These are phyloP conservation scores for Podospora didyma DNA, from an alignment of 495 filamentous ascomycete genomes.

Conservation along the genomic window DNA sequence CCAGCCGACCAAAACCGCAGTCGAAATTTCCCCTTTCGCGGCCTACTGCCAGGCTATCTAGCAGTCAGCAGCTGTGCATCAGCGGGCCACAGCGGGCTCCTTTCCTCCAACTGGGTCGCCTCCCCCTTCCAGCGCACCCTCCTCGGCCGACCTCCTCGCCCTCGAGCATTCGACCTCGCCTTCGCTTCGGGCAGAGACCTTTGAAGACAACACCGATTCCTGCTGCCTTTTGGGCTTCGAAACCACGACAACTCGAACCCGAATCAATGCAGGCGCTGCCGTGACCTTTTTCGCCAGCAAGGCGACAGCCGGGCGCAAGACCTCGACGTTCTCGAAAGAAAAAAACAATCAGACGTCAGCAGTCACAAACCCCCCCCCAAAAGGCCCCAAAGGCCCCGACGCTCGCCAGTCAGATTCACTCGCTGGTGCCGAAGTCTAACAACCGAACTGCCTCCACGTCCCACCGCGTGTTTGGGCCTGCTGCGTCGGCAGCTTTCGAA, in stretches of 20 bases:
- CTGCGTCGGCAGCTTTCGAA: slow-evolving; percentile 3
- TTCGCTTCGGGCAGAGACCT: too few species aligned
- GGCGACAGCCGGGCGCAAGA: too few species aligned
- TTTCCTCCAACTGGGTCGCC: neutral
- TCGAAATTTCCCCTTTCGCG: slow-evolving; percentile 11
- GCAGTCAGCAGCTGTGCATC: slow-evolving; percentile 2
- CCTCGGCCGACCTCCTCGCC: neutral
- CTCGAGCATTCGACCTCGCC: neutral
- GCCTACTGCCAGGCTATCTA: slow-evolving; percentile 14
- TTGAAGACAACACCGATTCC: too few species aligned
- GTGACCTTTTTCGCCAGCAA: too few species aligned
- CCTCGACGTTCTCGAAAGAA: too few species aligned
- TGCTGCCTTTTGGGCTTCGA: too few species aligned
- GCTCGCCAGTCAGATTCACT: slow-evolving; percentile 12
- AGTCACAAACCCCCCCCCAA: neutral
- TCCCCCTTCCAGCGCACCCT: slow-evolving; percentile 2
- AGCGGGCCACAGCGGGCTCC: slow-evolving; percentile 7
- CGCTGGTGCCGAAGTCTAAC: slow-evolving; percentile 15
- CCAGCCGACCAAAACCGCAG: slow-evolving; percentile 10
- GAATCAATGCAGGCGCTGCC: too few species aligned
- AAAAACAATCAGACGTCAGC: too few species aligned
- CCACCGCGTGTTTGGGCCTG: slow-evolving; percentile 1
- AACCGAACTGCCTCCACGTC: slow-evolving; percentile 13
- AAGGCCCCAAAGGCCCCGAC: neutral
- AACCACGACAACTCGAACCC: too few species aligned